phyloP scores from a whole-genome alignment of 106 monocot genomes.

The Dendrobium catenatum region DNA sequence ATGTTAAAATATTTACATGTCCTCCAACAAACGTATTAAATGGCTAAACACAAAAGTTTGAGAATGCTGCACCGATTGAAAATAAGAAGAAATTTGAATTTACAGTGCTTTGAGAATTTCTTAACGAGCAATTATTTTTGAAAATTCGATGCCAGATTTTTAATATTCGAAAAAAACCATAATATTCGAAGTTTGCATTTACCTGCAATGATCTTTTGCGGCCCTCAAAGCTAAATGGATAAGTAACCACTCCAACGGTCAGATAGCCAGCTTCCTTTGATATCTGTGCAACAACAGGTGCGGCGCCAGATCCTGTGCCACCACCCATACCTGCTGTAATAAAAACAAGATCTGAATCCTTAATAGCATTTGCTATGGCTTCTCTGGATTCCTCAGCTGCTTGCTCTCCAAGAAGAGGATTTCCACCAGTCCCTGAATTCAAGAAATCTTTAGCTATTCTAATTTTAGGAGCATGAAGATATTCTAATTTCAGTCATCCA shows the following conservation, averaged over 20 bases:
- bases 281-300: constrained; percentile 98
- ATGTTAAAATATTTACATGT: no score
- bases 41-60: no score
- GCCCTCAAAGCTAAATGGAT: constrained; percentile 99
- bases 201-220: constrained; percentile 93
- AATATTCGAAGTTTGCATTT: constrained; percentile 10
- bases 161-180: neutral
- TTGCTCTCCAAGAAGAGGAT: constrained; percentile 92
- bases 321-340: constrained; percentile 99
- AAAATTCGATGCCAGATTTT: neutral
- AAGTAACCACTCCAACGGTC: constrained; percentile 98
- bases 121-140: no score
- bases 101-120: no score
- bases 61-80: no score
- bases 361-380: constrained; percentile 64
- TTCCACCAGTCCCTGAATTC: constrained; percentile 85
- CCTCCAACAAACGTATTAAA: no score
- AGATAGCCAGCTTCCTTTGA: constrained; percentile 94
- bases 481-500: neutral
- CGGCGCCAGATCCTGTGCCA: constrained; percentile 95
- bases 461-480: neutral
- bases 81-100: no score
- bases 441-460: neutral
- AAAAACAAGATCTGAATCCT: constrained; percentile 94
- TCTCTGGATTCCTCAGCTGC: constrained; percentile 98